Base-by-base conservation (phyloP, 2,329 filamentous ascomycete genomes). In the Alternaria alternata region DNA sequence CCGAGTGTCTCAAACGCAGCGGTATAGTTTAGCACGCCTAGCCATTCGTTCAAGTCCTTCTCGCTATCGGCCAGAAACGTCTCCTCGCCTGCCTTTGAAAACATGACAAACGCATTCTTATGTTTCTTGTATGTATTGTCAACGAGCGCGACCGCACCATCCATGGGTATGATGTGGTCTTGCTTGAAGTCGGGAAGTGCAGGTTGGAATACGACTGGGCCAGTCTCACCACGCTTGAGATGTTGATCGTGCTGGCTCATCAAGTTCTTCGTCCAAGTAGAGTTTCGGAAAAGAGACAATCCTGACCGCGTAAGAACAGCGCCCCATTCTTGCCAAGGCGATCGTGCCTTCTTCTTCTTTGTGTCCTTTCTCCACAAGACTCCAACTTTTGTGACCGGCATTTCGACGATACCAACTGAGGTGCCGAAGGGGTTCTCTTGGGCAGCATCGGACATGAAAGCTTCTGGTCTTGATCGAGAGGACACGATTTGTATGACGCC, bases 241-340 rank as follows among this genome's bases (percentile, higher is more conserved):
- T 97, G 92, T 12, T 85, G 83, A 46, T 97, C 93, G 74, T 94
- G 90, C 75, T 99, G 95, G 64, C 91, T 87, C 82, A 98, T 93
- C 65, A 99, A 80, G 59, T 87, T 91, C 78, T 97, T 98, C 34
- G 96, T 89, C 94, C 95, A 99, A 20, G 89, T 85, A 5, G 93
- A 91, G 75, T 98, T 97, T 59, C 92, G 90, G 82, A 98, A 99
- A 78, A 99, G 93, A 78, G 97, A 99, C 7, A 99, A 86, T 73
- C 97, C 94, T 6, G 95, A 96, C n/a, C 94, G 93, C 0, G 95
- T 99, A 30, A 99, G 85, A 59, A 99, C 91, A 24, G 93, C 95
- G 53, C 95, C 95, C 95, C 95, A 99, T 84, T 99, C 95, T 75
- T 97, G 94, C 95, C 95, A 99, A 1, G 95, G 94, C 11, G 94